Base-by-base conservation (phyloP, 2,329 filamentous ascomycete species). In the Trichoderma atrobrunneum region DNA sequence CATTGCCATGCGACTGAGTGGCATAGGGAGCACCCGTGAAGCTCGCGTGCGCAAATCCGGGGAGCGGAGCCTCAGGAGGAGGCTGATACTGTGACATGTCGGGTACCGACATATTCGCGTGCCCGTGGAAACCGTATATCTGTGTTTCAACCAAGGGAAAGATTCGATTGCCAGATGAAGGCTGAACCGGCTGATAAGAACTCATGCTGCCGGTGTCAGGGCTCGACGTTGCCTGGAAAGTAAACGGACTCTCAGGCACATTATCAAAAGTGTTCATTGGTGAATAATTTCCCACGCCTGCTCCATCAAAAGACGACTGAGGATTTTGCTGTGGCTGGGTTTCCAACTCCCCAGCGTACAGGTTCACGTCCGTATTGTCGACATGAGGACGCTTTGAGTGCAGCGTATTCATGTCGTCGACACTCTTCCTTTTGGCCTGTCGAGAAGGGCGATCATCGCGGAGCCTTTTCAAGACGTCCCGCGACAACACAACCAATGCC, bases 381-480 rank as follows among this genome's bases (percentile, higher is more conserved):
- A 21, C 18, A 3, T 64, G 59, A 16, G 43, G 74, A 5, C 62
- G 34, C 21, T 56, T 43, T 0, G n/a, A 8, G 7, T 61, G 11
- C 24, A 21, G 7, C 18, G n/a, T 32, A 16, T 54, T 3, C 36
- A 39, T 4, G 7, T 39, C 36, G 16, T 32, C 66, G 59, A 56
- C 54, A 14, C 36, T 57, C 16, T 67, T 59, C 21, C 36, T 70
- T 26, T 70, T 60, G 14, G 84, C 70, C 86, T 85, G 75, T 88
- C 89, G 43, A 21, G n/a, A 51, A 1, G 84, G 84, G 72, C 88
- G 87, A 74, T 93, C 90, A 76, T 93, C 91, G 43, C 91, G 88
- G 68, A 92, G 85, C 62, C 93, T 87, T 81, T 95, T 95, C 87
- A 93, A 91, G 21, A 93, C 91, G 80, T 95, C 93, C 66, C 90